These are phyloP conservation scores for Leccinum olivaceoglutinosum DNA, from an alignment of 1,284 basidiomycete genomes.

Conservation along the genomic window DNA sequence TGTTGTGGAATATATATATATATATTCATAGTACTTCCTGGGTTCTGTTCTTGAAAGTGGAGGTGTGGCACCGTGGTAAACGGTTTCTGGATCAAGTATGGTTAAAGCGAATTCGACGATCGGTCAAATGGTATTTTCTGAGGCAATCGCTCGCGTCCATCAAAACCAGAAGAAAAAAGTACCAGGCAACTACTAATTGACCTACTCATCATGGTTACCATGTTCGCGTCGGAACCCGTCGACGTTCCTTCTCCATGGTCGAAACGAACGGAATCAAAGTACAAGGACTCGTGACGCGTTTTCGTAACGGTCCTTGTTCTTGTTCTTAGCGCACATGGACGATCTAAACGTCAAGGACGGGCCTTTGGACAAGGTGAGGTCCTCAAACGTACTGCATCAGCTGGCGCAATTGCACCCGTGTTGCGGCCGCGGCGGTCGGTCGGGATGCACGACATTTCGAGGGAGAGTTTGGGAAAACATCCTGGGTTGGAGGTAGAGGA, in stretches of 20 bases:
- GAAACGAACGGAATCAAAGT: neutral
- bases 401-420: too few relatives aligned
- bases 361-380: too few relatives aligned
- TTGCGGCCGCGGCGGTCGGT: too few relatives aligned
- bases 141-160: neutral
- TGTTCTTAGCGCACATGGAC: neutral
- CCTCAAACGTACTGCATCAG: too few relatives aligned
- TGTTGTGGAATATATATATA: neutral
- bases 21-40: too few relatives aligned
- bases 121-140: neutral
- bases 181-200: neutral
- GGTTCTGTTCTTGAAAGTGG: too few relatives aligned
- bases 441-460: too few relatives aligned
- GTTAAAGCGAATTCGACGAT: neutral
- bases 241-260: conserved; percentile 8
- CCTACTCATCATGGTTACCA: neutral
- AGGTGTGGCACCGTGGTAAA: too few relatives aligned
- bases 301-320: neutral
- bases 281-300: conserved; percentile 11
- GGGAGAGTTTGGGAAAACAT: too few relatives aligned
- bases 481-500: too few relatives aligned
- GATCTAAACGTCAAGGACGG: too few relatives aligned
- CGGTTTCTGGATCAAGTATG: neutral
- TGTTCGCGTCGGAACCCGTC: neutral
- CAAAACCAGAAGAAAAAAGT: neutral